Evolutionary conservation across 768 basidiomycete genomes (phyloP).

Genomic region (Boletus sensibilis): DNA sequence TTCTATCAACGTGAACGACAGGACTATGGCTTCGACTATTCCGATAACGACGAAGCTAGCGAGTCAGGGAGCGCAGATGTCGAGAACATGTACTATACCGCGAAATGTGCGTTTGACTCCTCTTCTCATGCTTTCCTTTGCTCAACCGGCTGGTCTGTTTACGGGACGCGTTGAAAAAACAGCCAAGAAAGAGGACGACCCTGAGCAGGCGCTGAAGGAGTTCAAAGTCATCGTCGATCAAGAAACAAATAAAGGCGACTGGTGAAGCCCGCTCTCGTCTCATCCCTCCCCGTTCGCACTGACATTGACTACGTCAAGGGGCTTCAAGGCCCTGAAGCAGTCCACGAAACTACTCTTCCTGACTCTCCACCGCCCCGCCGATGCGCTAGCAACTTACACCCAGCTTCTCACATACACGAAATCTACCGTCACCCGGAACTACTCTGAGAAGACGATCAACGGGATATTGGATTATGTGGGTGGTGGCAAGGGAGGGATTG

Average conservation of each 20-base stretch:
- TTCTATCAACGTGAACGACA: constrained; percentile 30
- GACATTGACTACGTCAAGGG: constrained; percentile 51
- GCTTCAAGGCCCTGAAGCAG: constrained; percentile 98
- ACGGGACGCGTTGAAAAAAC: neutral
- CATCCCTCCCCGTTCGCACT: neutral
- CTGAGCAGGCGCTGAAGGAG: constrained; percentile 87
- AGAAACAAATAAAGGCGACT: constrained; percentile 92
- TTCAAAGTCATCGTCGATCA: constrained; percentile 86
- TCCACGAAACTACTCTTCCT: constrained; percentile 93
- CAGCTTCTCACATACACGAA: constrained; percentile 92
- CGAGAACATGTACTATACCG: constrained; percentile 98
- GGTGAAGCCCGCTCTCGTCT: constrained; percentile 48
- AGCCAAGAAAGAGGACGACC: constrained; percentile 94
- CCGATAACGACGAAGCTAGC: constrained; percentile 82
- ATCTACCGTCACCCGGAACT: constrained; percentile 90
- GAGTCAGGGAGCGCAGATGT: constrained; percentile 83
- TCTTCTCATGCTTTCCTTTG: neutral
- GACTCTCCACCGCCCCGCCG: constrained; percentile 69
- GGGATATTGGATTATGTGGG: constrained; percentile 98
- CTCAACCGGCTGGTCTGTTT: neutral
- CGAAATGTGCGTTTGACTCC: constrained; percentile 68
- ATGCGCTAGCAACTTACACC: constrained; percentile 84
- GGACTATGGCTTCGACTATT: constrained; percentile 98
- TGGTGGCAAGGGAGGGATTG: constrained; percentile 74
- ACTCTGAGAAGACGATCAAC: constrained; percentile 98